Percentiles rank a stretch among this genome's conserved stretches.
Conservation (phyloP, 1,139 yeast genomes). For the Nadsonia commutata region DNA sequence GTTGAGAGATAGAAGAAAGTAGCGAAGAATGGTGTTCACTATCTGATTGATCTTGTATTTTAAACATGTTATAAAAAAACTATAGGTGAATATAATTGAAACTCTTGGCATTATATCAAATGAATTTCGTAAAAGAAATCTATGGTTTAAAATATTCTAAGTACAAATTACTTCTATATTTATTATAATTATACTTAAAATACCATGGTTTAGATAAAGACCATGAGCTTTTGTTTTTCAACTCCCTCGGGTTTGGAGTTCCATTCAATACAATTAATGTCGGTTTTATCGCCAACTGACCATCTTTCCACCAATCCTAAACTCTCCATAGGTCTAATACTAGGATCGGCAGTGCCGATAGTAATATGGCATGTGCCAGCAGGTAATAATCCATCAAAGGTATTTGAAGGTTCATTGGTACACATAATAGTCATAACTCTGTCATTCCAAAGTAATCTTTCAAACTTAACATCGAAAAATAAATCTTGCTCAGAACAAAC, state of each 20-base stretch:
- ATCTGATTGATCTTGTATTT: no score
- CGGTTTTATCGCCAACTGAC: neutral
- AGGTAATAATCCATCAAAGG: neutral
- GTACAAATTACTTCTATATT: no score
- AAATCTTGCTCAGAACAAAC: constrained; percentile 12
- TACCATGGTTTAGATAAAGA: neutral
- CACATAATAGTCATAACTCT: constrained; percentile 20
- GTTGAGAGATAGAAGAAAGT: neutral
- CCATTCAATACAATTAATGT: constrained; percentile 10
- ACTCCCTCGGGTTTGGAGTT: constrained; percentile 12
- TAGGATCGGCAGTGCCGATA: neutral
- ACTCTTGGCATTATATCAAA: no score
- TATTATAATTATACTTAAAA: no score
- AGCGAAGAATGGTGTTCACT: no score
- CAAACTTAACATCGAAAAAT: constrained; percentile 29
- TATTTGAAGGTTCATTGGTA: neutral
- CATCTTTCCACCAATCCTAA: neutral
- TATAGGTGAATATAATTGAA: no score
- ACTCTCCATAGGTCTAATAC: neutral
- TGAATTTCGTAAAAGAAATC: no score
- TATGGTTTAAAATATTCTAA: no score
- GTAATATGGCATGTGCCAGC: neutral
- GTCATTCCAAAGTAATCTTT: constrained; percentile 35
- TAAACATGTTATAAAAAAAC: no score
- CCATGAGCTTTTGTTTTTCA: constrained; percentile 7